phyloP scores from a whole-genome alignment of 1,139 yeast species.

The Candida anutae region DNA sequence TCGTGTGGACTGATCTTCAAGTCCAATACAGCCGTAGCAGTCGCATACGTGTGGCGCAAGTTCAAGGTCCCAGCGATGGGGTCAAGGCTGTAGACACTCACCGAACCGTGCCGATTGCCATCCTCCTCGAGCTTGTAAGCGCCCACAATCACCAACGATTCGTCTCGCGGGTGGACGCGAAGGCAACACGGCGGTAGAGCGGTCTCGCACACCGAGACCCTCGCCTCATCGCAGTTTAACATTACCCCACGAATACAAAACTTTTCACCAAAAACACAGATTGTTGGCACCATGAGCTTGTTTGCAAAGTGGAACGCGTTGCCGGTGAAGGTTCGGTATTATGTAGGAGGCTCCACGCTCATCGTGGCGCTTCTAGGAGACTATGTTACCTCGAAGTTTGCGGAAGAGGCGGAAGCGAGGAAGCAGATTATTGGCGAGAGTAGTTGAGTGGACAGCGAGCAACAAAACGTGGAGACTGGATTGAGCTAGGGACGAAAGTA shows the following conservation, averaged over 20 bases:
- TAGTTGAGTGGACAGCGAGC: too few species aligned
- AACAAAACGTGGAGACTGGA: background rate
- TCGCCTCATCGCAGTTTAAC: too few species aligned
- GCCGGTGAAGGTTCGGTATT: conserved; percentile 44
- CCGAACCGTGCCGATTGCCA: conserved; percentile 60
- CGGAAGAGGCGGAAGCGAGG: conserved; percentile 36
- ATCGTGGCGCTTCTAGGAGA: conserved; percentile 46
- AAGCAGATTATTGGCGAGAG: conserved; percentile 17
- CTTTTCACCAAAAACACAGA: too few species aligned
- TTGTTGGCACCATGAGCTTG: conserved; percentile 26
- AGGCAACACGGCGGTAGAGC: conserved; percentile 80
- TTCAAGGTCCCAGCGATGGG: conserved; percentile 10
- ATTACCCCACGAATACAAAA: too few species aligned
- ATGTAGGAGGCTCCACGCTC: conserved; percentile 48
- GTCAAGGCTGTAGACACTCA: conserved; percentile 45
- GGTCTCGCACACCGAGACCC: conserved; percentile 28
- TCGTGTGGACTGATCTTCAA: conserved; percentile 57
- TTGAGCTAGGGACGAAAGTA: background rate
- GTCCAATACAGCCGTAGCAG: conserved; percentile 69
- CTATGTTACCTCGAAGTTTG: conserved; percentile 37
- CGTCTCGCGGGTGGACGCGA: conserved; percentile 46
- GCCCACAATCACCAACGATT: conserved; percentile 52
- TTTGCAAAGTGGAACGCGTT: conserved; percentile 42
- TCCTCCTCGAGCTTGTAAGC: conserved; percentile 66
- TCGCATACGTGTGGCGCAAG: conserved; percentile 18